These are phyloP conservation scores for Schwanniomyces sp. DNA, from an alignment of 805 yeast genomes.

Conservation along the genomic window DNA sequence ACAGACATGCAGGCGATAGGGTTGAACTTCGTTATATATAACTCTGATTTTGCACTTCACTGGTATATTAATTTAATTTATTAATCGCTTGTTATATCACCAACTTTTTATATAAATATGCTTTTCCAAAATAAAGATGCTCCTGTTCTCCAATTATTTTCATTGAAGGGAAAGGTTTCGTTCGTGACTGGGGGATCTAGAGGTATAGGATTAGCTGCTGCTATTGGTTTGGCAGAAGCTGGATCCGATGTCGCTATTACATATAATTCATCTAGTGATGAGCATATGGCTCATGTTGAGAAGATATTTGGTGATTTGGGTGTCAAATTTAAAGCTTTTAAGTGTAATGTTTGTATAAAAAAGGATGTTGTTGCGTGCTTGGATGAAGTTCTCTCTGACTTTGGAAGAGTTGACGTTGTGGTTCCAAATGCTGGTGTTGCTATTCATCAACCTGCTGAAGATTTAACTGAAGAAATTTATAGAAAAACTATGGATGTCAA, in stretches of 20 bases:
- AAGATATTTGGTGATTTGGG: conserved; percentile 23
- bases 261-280: conserved; percentile 34
- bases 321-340: conserved; percentile 17
- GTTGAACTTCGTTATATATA: too few relatives aligned
- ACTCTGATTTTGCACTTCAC: too few relatives aligned
- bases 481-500: conserved; percentile 37
- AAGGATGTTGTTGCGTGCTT: conserved; percentile 20
- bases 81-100: too few relatives aligned
- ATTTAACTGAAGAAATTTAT: conserved; percentile 38
- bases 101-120: conserved; percentile 5
- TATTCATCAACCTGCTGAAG: conserved; percentile 26
- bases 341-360: conserved; percentile 31
- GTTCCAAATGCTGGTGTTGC: conserved; percentile 42
- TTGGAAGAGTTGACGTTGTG: conserved; percentile 36
- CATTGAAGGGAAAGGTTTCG: conserved; percentile 41
- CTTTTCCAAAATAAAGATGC: conserved; percentile 11
- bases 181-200: conserved; percentile 57
- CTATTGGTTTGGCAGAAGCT: conserved; percentile 52
- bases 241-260: conserved; percentile 38
- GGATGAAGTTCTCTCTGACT: conserved; percentile 24
- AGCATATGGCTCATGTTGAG: conserved; percentile 25
- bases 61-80: too few relatives aligned
- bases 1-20: neutral
- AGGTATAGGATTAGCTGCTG: conserved; percentile 57
- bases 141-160: conserved; percentile 31